phyloP scores from a whole-genome alignment of 2,329 filamentous ascomycete genomes.

The Colletotrichum eremochloae region DNA sequence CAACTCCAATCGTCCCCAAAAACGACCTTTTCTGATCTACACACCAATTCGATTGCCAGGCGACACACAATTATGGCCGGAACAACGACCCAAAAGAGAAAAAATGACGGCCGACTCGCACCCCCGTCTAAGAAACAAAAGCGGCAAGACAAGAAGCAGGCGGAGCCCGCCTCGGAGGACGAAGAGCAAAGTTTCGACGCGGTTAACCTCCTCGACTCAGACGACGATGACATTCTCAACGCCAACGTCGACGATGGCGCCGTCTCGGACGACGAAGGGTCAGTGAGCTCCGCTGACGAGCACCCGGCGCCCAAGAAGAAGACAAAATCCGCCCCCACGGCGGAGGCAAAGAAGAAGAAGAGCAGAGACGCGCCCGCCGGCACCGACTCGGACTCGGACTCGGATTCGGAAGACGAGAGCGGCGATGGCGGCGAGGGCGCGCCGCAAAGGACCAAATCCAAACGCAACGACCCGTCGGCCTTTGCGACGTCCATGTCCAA shows the following conservation, averaged over 20 bases:
- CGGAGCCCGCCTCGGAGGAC: slow-evolving; percentile 63
- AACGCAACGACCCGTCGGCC: slow-evolving; percentile 91
- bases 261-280: slow-evolving; percentile 53
- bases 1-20: neutral
- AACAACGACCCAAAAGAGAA: slow-evolving; percentile 50
- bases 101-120: slow-evolving; percentile 50
- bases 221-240: slow-evolving; percentile 69
- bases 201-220: slow-evolving; percentile 68
- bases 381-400: slow-evolving; percentile 52
- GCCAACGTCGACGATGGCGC: slow-evolving; percentile 64
- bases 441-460: slow-evolving; percentile 68
- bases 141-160: slow-evolving; percentile 63
- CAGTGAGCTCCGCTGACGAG: slow-evolving; percentile 55
- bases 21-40: neutral
- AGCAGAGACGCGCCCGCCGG: slow-evolving; percentile 33
- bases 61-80: slow-evolving; percentile 46
- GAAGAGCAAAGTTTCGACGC: slow-evolving; percentile 61
- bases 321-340: slow-evolving; percentile 39
- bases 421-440: slow-evolving; percentile 52
- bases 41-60: neutral
- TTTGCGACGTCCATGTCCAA: slow-evolving; percentile 95
- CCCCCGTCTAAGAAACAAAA: slow-evolving; percentile 65
- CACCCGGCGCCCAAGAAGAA: slow-evolving; percentile 47
- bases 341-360: slow-evolving; percentile 43
- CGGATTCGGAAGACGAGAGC: slow-evolving; percentile 46